These are phyloP conservation scores for Obelidium mucronatum DNA, from an alignment of 192 early-diverging fungal genomes.

Conservation along the genomic window DNA sequence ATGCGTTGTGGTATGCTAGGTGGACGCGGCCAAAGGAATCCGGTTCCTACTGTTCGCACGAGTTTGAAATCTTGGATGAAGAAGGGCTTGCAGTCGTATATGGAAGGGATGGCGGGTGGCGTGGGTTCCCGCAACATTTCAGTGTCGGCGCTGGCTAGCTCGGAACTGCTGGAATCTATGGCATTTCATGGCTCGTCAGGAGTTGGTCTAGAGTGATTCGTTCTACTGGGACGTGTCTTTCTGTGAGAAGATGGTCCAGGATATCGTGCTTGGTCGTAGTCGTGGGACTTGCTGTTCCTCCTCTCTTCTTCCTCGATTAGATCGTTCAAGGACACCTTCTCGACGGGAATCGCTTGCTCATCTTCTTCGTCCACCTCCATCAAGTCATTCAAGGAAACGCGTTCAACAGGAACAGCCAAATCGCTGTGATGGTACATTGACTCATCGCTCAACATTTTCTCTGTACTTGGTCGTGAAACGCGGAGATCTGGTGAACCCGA, in stretches of 20 bases:
- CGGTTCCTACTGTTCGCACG: slow-evolving; percentile 66
- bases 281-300: background rate
- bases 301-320: background rate
- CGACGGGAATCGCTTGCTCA: slow-evolving; percentile 8
- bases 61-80: slow-evolving; percentile 33
- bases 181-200: slow-evolving; percentile 6
- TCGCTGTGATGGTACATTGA: background rate
- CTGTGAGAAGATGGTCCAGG: background rate
- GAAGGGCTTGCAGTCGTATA: slow-evolving; percentile 28
- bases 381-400: slow-evolving; percentile 19
- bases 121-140: slow-evolving; percentile 6
- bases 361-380: slow-evolving; percentile 7
- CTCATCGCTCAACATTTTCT: slow-evolving; percentile 15
- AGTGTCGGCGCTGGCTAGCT: background rate
- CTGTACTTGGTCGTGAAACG: background rate
- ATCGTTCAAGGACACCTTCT: slow-evolving; percentile 10
- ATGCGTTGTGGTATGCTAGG: slow-evolving; percentile 72
- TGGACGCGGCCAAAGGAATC: slow-evolving; percentile 91
- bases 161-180: background rate
- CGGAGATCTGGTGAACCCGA: background rate
- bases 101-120: slow-evolving; percentile 9
- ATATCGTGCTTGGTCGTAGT: background rate
- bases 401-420: slow-evolving; percentile 13
- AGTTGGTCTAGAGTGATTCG: slow-evolving; percentile 22
- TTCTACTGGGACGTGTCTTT: slow-evolving; percentile 20